phyloP scores from a whole-genome alignment of 2,329 filamentous ascomycete genomes.

The Aureobasidium melanogenum region DNA sequence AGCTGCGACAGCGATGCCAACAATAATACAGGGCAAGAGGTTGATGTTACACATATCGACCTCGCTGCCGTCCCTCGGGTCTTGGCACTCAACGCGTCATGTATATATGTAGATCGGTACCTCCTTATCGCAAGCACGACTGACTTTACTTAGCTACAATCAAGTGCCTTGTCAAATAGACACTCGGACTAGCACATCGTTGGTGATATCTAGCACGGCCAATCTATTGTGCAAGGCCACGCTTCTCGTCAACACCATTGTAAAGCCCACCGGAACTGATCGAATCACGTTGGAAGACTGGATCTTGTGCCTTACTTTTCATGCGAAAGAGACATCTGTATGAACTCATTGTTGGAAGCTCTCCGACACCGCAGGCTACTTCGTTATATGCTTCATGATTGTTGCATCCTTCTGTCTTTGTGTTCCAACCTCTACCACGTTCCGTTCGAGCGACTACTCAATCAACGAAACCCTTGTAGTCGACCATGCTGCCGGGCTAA shows the following conservation, averaged over 20 bases:
- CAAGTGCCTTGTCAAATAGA: no score
- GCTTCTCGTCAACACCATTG: no score
- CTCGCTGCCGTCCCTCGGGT: neutral
- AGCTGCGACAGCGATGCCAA: neutral
- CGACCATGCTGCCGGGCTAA: neutral
- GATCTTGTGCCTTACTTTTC: neutral
- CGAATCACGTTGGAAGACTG: neutral
- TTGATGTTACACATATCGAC: neutral
- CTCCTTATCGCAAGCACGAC: neutral
- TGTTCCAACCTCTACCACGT: neutral
- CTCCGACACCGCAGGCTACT: neutral
- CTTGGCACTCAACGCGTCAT: slow-evolving; percentile 6
- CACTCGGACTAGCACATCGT: no score
- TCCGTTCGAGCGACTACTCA: neutral
- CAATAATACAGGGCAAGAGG: neutral
- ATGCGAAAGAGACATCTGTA: neutral
- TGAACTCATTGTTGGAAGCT: neutral
- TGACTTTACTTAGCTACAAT: no score
- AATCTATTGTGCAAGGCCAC: no score
- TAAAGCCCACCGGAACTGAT: no score
- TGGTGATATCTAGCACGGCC: no score
- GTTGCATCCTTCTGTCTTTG: neutral
- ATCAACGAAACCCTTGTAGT: neutral
- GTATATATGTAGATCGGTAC: neutral
- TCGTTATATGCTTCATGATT: neutral